Evolutionary conservation across 1,139 yeast genomes (phyloP).

Genomic region (Protomyces gravidus): DNA sequence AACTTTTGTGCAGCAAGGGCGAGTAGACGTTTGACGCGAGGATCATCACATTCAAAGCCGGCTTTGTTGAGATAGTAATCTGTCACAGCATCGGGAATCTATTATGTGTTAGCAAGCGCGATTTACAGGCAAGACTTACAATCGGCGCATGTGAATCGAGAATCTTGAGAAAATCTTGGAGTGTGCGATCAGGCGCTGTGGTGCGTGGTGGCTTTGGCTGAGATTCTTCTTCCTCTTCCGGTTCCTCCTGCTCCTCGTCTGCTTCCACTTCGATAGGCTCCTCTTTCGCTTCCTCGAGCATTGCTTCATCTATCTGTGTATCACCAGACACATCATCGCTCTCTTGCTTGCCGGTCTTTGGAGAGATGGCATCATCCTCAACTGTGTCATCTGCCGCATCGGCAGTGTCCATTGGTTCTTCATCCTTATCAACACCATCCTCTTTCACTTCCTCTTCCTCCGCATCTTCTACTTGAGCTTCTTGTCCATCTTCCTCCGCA

Average conservation of each 20-base stretch:
- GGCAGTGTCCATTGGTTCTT: neutral
- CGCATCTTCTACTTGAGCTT: neutral
- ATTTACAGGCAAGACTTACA: conserved; percentile 32
- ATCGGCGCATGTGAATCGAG: conserved; percentile 95
- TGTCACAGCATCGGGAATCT: conserved; percentile 94
- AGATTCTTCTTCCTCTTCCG: neutral
- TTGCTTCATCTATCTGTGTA: neutral
- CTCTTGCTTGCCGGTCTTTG: neutral
- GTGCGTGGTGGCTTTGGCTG: conserved; percentile 2
- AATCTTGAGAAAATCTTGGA: conserved; percentile 76
- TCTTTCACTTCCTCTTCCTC: neutral
- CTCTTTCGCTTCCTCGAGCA: neutral
- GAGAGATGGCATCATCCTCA: neutral
- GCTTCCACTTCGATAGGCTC: neutral
- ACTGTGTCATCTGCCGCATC: neutral
- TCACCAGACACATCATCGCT: neutral
- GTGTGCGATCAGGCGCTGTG: conserved; percentile 60
- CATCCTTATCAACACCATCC: neutral
- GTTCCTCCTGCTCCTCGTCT: neutral
- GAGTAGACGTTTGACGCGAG: conserved; percentile 67
- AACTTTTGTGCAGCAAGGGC: conserved; percentile 96
- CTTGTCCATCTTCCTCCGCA: neutral
- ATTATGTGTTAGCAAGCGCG: neutral
- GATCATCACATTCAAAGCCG: conserved; percentile 79
- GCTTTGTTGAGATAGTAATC: conserved; percentile 85